Percentiles rank a stretch among this genome's conserved stretches.
These are phyloP conservation scores for Ottelia alismoides DNA, from an alignment of 106 monocot genomes.

Conservation along the genomic window DNA sequence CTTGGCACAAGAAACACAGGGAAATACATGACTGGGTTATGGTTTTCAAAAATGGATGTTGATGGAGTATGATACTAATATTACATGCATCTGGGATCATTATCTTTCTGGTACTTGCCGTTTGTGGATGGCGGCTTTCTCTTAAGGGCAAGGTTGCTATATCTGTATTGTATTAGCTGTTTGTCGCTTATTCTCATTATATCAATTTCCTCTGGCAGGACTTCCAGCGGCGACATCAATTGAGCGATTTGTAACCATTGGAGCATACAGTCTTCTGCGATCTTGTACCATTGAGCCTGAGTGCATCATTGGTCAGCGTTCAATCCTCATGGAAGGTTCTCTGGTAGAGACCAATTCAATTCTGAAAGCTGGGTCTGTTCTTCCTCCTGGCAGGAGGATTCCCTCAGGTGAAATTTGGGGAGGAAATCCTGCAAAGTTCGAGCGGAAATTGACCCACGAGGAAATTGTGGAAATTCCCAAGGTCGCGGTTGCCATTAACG, in stretches of 20 bases:
- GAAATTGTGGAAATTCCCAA: conserved; percentile 70
- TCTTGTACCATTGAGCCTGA: conserved; percentile 83
- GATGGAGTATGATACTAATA: too few species aligned
- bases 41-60: too few species aligned
- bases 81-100: too few species aligned
- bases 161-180: too few species aligned
- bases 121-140: too few species aligned
- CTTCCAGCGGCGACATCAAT: conserved; percentile 73
- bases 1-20: too few species aligned
- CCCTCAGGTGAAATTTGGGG: conserved; percentile 82
- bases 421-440: conserved; percentile 65
- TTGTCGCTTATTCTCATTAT: too few species aligned
- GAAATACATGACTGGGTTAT: too few species aligned
- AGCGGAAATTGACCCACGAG: conserved; percentile 51
- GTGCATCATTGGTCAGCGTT: conserved; percentile 73
- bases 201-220: too few species aligned
- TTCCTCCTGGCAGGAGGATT: conserved; percentile 57
- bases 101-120: too few species aligned
- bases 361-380: conserved; percentile 67
- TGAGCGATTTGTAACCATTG: conserved; percentile 64
- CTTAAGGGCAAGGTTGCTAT: too few species aligned
- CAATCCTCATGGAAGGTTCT: conserved; percentile 77
- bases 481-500: conserved; percentile 58
- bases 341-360: conserved; percentile 75
- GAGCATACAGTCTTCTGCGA: conserved; percentile 59